phyloP scores from a whole-genome alignment of 208 protist genomes.

The Endotrypanum monterogeii region DNA sequence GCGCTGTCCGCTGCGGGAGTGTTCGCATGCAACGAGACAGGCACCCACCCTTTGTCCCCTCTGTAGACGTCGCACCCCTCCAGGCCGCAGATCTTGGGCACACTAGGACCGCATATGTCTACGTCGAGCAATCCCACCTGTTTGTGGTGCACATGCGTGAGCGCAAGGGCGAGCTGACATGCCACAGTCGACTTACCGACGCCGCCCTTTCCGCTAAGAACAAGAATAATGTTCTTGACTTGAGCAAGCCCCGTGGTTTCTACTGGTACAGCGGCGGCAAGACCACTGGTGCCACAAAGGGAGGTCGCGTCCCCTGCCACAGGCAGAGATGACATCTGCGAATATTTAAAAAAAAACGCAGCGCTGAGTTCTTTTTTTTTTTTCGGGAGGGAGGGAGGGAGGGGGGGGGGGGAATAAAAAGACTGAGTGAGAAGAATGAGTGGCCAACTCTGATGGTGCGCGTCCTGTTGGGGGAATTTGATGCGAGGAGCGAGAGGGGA shows the following conservation, averaged over 20 bases:
- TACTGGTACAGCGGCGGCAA: neutral
- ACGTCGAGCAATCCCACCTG: constrained; percentile 92
- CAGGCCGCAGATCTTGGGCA: constrained; percentile 97
- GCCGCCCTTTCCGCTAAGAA: constrained; percentile 99
- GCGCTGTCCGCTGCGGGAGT: constrained; percentile 5
- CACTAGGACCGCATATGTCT: constrained; percentile 94
- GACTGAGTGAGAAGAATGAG: too few species aligned
- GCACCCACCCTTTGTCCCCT: constrained; percentile 81
- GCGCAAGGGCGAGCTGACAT: constrained; percentile 94
- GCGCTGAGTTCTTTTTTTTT: neutral
- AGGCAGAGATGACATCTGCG: neutral
- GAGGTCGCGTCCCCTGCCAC: neutral
- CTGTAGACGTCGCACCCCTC: constrained; percentile 89
- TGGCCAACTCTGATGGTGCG: neutral
- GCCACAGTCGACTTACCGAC: constrained; percentile 99
- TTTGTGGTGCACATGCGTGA: constrained; percentile 73
- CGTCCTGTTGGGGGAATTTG: neutral
- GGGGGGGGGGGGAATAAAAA: neutral
- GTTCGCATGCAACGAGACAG: constrained; percentile 48
- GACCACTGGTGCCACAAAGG: neutral
- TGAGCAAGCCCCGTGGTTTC: constrained; percentile 24
- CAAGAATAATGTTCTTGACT: constrained; percentile 97
- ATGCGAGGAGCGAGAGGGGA: too few species aligned
- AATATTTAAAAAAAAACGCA: too few species aligned
- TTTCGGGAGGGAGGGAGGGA: neutral